Evolutionary conservation across 306 rosid species (phyloP).

Genomic region (Vigna unguiculata): DNA sequence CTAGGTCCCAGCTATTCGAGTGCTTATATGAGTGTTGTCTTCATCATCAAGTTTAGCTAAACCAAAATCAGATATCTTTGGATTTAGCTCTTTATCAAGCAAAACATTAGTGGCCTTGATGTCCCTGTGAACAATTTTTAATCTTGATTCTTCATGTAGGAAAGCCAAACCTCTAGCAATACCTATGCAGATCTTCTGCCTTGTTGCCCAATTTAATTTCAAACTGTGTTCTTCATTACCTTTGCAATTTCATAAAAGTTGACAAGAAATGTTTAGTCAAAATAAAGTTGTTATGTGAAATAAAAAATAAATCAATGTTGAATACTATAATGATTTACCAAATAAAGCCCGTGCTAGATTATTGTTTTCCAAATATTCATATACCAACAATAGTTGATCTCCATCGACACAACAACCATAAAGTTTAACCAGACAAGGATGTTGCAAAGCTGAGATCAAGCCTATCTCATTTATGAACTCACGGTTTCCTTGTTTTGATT

Average conservation of each 20-base stretch:
- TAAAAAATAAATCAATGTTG: neutral
- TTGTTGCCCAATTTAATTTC: slow-evolving; percentile 61
- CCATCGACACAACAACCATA: slow-evolving; percentile 52
- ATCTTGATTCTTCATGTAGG: slow-evolving; percentile 67
- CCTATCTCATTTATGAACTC: slow-evolving; percentile 79
- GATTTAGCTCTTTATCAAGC: neutral
- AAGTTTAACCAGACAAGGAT: slow-evolving; percentile 59
- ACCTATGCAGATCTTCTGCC: slow-evolving; percentile 64
- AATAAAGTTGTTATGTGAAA: neutral
- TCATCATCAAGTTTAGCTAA: slow-evolving; percentile 50
- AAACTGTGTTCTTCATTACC: slow-evolving; percentile 45
- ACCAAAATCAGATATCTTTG: slow-evolving; percentile 16
- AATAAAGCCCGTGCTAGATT: slow-evolving; percentile 59
- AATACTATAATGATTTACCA: slow-evolving; percentile 40
- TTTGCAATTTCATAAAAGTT: neutral
- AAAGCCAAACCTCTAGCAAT: slow-evolving; percentile 65
- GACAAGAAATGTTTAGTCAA: neutral
- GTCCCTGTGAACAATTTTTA: slow-evolving; percentile 17
- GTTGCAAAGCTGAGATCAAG: slow-evolving; percentile 67
- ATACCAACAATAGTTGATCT: slow-evolving; percentile 53
- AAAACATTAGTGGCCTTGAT: slow-evolving; percentile 2
- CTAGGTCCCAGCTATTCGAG: slow-evolving; percentile 64
- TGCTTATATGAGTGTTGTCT: slow-evolving; percentile 67
- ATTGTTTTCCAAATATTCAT: slow-evolving; percentile 67
- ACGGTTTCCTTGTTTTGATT: slow-evolving; percentile 78